phyloP scores from a whole-genome alignment of 2,329 filamentous ascomycete species.

The Didymella lethalis region DNA sequence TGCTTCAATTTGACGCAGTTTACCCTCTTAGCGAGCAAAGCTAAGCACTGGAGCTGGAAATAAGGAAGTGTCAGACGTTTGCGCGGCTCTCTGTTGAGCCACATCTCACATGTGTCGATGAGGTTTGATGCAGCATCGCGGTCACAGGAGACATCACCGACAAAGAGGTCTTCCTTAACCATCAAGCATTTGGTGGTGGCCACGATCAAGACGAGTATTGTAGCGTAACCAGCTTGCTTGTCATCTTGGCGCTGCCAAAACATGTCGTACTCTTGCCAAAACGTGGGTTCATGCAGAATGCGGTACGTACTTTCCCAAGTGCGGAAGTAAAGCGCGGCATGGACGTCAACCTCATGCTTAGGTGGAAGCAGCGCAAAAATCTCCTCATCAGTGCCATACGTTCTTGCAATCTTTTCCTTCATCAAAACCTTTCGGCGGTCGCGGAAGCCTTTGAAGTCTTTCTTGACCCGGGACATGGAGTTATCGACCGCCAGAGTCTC shows the following conservation, averaged over 20 bases:
- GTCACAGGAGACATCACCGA: conserved; percentile 54
- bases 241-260: conserved; percentile 54
- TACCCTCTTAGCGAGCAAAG: conserved; percentile 59
- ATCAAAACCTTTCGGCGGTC: conserved; percentile 36
- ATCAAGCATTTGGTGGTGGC: conserved; percentile 49
- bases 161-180: conserved; percentile 46
- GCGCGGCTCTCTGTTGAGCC: conserved; percentile 56
- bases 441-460: conserved; percentile 47
- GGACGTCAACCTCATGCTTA: conserved; percentile 51
- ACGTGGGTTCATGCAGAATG: conserved; percentile 63
- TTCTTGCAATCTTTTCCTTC: conserved; percentile 32
- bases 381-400: conserved; percentile 39
- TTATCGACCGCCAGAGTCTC: conserved; percentile 41
- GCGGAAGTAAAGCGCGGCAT: conserved; percentile 58
- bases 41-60: conserved; percentile 61
- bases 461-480: conserved; percentile 41
- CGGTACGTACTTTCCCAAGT: conserved; percentile 61
- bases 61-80: conserved; percentile 61
- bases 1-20: conserved; percentile 63
- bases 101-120: conserved; percentile 53
- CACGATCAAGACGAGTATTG: conserved; percentile 52
- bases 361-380: conserved; percentile 50
- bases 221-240: conserved; percentile 47
- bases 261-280: conserved; percentile 58
- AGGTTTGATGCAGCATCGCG: conserved; percentile 51